A percentile compares a stretch with the other conserved stretches of the same genome.
Evolutionary conservation across 2,329 filamentous ascomycete genomes (phyloP).

Genomic region (Botrytis elliptica): DNA sequence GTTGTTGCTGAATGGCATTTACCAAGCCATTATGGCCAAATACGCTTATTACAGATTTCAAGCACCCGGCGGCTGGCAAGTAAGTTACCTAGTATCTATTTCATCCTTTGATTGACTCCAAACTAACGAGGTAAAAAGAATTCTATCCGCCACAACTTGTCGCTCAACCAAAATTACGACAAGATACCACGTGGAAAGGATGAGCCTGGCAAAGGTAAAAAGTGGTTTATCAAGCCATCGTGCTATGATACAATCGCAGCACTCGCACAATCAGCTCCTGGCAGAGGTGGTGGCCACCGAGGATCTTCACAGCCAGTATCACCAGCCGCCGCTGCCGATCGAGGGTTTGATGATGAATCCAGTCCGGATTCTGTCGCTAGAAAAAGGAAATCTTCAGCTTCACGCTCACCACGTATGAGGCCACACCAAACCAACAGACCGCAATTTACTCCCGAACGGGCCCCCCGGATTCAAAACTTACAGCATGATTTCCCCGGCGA

Average conservation of each 20-base stretch:
- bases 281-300: slow-evolving; percentile 62
- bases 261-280: slow-evolving; percentile 49
- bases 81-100: slow-evolving; percentile 44
- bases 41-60: slow-evolving; percentile 92
- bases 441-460: slow-evolving; percentile 60
- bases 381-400: slow-evolving; percentile 53
- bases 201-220: slow-evolving; percentile 98
- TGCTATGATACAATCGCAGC: slow-evolving; percentile 67
- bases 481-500: slow-evolving; percentile 43
- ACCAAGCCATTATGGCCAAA: slow-evolving; percentile 84
- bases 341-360: slow-evolving; percentile 53
- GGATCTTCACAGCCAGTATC: slow-evolving; percentile 72
- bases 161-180: slow-evolving; percentile 89
- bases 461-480: slow-evolving; percentile 40
- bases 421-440: slow-evolving; percentile 45
- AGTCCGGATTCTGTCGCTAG: slow-evolving; percentile 55
- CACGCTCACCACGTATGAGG: slow-evolving; percentile 55
- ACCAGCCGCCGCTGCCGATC: slow-evolving; percentile 53
- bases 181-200: slow-evolving; percentile 91
- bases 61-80: slow-evolving; percentile 80
- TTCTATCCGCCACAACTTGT: slow-evolving; percentile 94
- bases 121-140: slow-evolving; percentile 54
- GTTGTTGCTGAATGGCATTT: slow-evolving; percentile 88
- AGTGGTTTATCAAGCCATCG: slow-evolving; percentile 90
- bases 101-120: neutral